phyloP scores from a whole-genome alignment of 257 asterid species.

The Prunella vulgaris region DNA sequence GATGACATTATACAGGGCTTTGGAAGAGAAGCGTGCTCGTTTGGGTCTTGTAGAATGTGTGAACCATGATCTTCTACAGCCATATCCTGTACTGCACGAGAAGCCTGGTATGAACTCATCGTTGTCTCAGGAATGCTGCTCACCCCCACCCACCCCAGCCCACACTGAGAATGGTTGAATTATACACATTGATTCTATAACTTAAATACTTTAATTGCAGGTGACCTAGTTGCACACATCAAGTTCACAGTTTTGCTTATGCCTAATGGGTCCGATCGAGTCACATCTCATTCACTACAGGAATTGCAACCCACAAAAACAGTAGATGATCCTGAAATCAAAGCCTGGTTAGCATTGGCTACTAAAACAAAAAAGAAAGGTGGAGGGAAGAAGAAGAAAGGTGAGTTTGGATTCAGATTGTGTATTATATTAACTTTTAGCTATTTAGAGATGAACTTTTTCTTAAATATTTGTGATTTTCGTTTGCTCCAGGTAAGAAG shows the following conservation, averaged over 20 bases:
- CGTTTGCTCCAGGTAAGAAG: conserved; percentile 52
- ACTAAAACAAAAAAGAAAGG: conserved; percentile 81
- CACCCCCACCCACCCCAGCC: no score
- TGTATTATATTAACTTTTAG: not conserved
- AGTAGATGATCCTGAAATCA: conserved; percentile 77
- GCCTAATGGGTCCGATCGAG: conserved; percentile 88
- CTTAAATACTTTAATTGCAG: conserved; percentile 31
- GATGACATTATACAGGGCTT: conserved; percentile 48
- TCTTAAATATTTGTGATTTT: not conserved
- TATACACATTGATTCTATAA: not conserved
- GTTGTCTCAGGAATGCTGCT: not conserved
- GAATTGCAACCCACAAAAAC: conserved; percentile 67
- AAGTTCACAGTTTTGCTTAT: conserved; percentile 78
- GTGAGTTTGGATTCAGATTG: conserved; percentile 23
- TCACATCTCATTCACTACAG: conserved; percentile 74
- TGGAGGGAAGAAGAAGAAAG: conserved; percentile 92
- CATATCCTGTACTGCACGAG: conserved; percentile 94
- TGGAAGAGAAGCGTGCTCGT: conserved; percentile 95
- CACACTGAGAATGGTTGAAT: not conserved
- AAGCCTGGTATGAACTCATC: conserved; percentile 56
- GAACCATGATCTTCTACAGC: conserved; percentile 89
- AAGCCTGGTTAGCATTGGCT: conserved; percentile 56
- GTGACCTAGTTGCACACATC: conserved; percentile 85
- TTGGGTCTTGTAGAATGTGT: conserved; percentile 89
- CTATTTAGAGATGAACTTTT: not conserved